These are phyloP conservation scores for Rubia peregrina DNA, from an alignment of 305 asterid genomes.

Conservation along the genomic window DNA sequence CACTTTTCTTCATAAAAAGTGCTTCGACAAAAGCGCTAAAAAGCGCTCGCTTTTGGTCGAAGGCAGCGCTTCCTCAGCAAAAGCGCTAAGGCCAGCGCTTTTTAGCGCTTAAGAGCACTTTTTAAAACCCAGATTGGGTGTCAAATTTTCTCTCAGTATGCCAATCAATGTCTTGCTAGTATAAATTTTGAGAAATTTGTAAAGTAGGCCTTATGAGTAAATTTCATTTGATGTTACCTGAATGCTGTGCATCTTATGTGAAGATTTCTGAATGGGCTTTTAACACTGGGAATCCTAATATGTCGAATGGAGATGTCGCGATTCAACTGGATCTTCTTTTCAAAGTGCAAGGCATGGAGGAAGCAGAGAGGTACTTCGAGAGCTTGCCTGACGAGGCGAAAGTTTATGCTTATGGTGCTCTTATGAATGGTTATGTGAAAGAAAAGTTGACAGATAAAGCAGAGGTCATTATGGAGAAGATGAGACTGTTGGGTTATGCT, in stretches of 20 bases:
- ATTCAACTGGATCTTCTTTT: slow-evolving; percentile 25
- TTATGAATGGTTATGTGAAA: slow-evolving; percentile 28
- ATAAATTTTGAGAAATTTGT: neutral
- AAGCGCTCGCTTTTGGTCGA: no score
- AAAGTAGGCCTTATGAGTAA: neutral
- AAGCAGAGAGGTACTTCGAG: slow-evolving; percentile 27
- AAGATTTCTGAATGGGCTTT: slow-evolving; percentile 35
- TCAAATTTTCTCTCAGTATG: no score
- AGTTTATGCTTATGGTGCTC: slow-evolving; percentile 22
- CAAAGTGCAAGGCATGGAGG: slow-evolving; percentile 27
- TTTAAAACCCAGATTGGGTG: no score
- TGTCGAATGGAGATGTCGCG: slow-evolving; percentile 23
- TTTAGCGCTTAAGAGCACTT: no score
- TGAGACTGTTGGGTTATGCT: slow-evolving; percentile 22
- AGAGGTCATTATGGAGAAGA: slow-evolving; percentile 27
- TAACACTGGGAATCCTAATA: neutral
- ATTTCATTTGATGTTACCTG: neutral
- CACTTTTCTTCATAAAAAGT: no score
- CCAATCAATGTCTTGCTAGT: neutral
- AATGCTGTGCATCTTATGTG: slow-evolving; percentile 5
- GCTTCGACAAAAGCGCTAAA: no score
- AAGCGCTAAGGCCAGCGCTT: no score
- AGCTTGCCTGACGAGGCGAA: slow-evolving; percentile 19
- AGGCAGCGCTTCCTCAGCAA: no score
- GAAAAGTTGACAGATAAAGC: slow-evolving; percentile 25